Percentiles rank a stretch among this genome's conserved stretches.
Conservation (phyloP, 2,329 filamentous ascomycete species). For the Phialocephala subalpina region DNA sequence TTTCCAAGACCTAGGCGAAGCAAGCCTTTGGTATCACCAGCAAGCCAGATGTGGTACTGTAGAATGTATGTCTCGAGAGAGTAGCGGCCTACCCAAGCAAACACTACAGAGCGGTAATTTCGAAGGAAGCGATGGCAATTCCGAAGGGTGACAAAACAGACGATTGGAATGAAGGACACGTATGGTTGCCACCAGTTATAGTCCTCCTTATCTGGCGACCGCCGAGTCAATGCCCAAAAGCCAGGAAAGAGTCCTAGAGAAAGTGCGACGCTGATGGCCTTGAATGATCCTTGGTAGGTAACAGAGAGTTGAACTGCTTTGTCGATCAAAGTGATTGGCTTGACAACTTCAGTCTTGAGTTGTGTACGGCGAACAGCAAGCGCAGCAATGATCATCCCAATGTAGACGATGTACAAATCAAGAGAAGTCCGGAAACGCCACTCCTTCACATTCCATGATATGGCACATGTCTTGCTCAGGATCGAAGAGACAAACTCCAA, state of each 20-base stretch:
- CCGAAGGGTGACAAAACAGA: conserved; percentile 60
- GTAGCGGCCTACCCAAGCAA: conserved; percentile 62
- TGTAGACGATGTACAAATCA: conserved; percentile 63
- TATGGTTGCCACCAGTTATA: conserved; percentile 62
- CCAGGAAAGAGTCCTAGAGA: conserved; percentile 33
- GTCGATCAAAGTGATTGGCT: conserved; percentile 38
- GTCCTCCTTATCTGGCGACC: conserved; percentile 46
- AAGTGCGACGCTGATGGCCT: conserved; percentile 27
- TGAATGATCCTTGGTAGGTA: conserved; percentile 24
- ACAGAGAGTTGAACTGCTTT: conserved; percentile 27
- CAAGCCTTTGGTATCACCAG: conserved; percentile 62
- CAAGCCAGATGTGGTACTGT: conserved; percentile 69
- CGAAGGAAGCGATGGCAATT: conserved; percentile 54
- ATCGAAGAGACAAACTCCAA: conserved; percentile 51
- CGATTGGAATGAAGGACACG: conserved; percentile 60
- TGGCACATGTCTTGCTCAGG: conserved; percentile 52
- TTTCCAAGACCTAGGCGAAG: conserved; percentile 48
- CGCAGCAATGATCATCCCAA: conserved; percentile 61
- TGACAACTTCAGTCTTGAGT: conserved; percentile 33
- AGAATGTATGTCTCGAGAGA: conserved; percentile 67
- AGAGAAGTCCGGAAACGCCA: conserved; percentile 59
- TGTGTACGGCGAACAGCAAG: conserved; percentile 46
- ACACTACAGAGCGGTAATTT: conserved; percentile 53
- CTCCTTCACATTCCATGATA: conserved; percentile 57
- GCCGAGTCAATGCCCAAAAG: conserved; percentile 35